phyloP scores from a whole-genome alignment of 108 stramenopile genomes.

The Epithemia pelagica region DNA sequence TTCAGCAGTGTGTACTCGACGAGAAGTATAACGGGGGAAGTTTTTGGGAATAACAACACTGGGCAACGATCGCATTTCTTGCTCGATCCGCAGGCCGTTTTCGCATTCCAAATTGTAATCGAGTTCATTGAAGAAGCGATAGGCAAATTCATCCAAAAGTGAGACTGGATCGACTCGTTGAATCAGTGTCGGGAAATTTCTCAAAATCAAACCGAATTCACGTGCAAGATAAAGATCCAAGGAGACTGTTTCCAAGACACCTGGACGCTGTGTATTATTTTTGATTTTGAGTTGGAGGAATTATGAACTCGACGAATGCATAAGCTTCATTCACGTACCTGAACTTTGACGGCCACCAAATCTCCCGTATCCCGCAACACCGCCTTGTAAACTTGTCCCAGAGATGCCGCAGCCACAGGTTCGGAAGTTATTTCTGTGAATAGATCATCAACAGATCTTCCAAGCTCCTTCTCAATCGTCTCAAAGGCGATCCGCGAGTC shows the following conservation, averaged over 20 bases:
- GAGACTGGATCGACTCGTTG: slow-evolving; percentile 82
- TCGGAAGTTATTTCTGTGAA: slow-evolving; percentile 88
- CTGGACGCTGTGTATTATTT: slow-evolving; percentile 35
- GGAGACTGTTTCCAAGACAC: slow-evolving; percentile 90
- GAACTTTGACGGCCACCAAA: slow-evolving; percentile 87
- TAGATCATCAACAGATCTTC: slow-evolving; percentile 66
- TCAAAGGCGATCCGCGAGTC: slow-evolving; percentile 78
- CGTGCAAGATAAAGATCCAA: slow-evolving; percentile 87
- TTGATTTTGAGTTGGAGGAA: no score
- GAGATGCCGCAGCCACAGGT: slow-evolving; percentile 87
- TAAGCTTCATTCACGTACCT: slow-evolving; percentile 20
- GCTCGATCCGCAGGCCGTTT: slow-evolving; percentile 73
- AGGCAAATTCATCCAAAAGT: slow-evolving; percentile 92
- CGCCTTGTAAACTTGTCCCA: slow-evolving; percentile 91
- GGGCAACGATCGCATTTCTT: slow-evolving; percentile 84
- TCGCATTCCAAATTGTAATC: slow-evolving; percentile 92
- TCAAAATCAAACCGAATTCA: slow-evolving; percentile 63
- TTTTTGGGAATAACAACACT: slow-evolving; percentile 83
- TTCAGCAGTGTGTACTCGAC: slow-evolving; percentile 91
- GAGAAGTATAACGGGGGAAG: slow-evolving; percentile 80
- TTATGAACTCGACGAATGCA: no score
- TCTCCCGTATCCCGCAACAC: slow-evolving; percentile 68
- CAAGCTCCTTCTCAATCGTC: slow-evolving; percentile 85
- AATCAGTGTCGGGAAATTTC: slow-evolving; percentile 66
- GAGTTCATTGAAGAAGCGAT: slow-evolving; percentile 87